Base-by-base conservation (phyloP, 2,329 filamentous ascomycete genomes). In the Alternaria solani region DNA sequence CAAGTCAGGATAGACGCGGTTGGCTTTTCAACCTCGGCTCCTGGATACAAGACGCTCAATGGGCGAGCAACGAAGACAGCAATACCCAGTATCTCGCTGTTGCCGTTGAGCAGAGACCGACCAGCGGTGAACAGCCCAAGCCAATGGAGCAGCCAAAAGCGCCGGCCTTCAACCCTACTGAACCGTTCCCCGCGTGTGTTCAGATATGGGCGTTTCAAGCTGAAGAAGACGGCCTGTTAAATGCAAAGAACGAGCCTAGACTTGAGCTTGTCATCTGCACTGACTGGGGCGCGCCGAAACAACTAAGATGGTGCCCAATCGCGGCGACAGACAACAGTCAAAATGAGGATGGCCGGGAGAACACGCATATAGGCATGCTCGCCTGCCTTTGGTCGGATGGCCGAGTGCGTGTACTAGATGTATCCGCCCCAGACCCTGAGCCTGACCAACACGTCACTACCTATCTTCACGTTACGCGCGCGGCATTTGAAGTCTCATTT, bases 311-410 rank as follows among this genome's bases (percentile, higher is more conserved):
- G 86, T 87, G 86, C 71, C 85, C 85, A 11, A 75, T 84, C 47
- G 69, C 72, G 34, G 75, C 77, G 4, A 46, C 59, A 38, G 63
- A 70, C 1, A 53, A 25, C 9, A 28, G 41, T 1, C 47, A 70
- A 63, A 65, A 75, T 23, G 63, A 75, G 1, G 66, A 75, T 12
- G 72, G 80, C 25, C 59, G 74, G 72, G 25, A 66, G 60, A 14
- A 68, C 64, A 32, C 66, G 72, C 47, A 72, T 28, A 48, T 88
- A 36, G 86, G 86, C 0, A 74, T 88, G 7, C 78, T 89, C 25
- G 87, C 85, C 5, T 81, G 82, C 11, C 73, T 89, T 2, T 88
- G 84, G 79, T 81, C 80, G n/a, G 88, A 90, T 70, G 87, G 87
- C 5, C 79, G 74, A 47, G 74, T 87, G 5, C 79, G 86, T 57